Evolutionary conservation across 768 basidiomycete species (phyloP), one percentile per base, ranked within the genome.

Genomic region (Leccinellum rugosiceps): DNA sequence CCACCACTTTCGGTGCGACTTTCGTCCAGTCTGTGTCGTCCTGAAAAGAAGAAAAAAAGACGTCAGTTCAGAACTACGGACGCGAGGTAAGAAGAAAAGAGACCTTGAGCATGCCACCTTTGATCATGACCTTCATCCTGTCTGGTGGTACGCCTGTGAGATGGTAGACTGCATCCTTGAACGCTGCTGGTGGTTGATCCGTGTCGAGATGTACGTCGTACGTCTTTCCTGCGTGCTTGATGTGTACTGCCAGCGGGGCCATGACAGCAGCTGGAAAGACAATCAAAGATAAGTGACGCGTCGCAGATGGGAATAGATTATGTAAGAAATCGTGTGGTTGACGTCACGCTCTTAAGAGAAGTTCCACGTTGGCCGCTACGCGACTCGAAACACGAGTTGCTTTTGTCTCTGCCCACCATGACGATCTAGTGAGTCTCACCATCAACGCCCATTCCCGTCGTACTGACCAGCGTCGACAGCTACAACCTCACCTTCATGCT

Each of bases 111-210:
- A 93, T 80, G 35, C 89, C 90, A 53, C 90, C 90, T 70, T 97
- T 98, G 70, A 95, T 81, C 90, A 97, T 94, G 62, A 98, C 88
- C 76, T 98, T 99, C 92, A 97, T 95, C 49, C 94, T 81, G 68
- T 96, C 93, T 34, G 84, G 73, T 3, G 92, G 94, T 3, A 98
- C 88, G 8, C 93, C 94, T 0, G 94, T 98, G 47, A 79, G 76
- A 44, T 87, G 81, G 66, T 90, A 90, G 32, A 98, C 78, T 5
- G 84, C 78, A 59, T 92, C 84, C 72, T 97, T 98, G 81, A 98
- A 95, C 14, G 74, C 82, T 15, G 76, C 66, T 3, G 87, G 83
- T 2, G 90, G 82, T 6, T 82, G 77, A 76, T 87, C 83, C 15
- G 85, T 76, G 73, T 97, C 86, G 47, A 97, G 84, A 48, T 80